A percentile compares a stretch with the other conserved stretches of the same genome.
phyloP scores from a whole-genome alignment of 345 rosid genomes.

The Noccaea bulbosa region DNA sequence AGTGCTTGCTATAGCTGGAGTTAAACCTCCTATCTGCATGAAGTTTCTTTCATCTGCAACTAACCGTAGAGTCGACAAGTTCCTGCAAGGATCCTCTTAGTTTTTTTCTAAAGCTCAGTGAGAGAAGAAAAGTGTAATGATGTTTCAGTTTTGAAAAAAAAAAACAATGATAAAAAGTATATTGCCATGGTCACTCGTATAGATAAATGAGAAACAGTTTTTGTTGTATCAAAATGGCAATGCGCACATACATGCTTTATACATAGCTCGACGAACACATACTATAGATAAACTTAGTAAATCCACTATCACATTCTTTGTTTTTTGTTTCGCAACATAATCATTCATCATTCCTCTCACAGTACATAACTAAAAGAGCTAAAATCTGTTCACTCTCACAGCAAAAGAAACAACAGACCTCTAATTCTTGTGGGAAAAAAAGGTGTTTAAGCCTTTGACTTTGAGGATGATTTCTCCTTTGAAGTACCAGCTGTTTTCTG shows the following conservation, averaged over 20 bases:
- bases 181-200: slow-evolving; percentile 1
- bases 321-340: neutral
- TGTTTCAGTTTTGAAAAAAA: slow-evolving; percentile 29
- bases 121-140: slow-evolving; percentile 22
- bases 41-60: slow-evolving; percentile 70
- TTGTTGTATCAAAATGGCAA: neutral
- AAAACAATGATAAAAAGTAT: slow-evolving; percentile 9
- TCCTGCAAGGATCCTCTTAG: slow-evolving; percentile 43
- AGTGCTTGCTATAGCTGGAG: slow-evolving; percentile 69
- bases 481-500: slow-evolving; percentile 48
- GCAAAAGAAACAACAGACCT: slow-evolving; percentile 25
- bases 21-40: slow-evolving; percentile 84
- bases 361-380: slow-evolving; percentile 18
- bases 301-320: slow-evolving; percentile 3
- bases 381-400: slow-evolving; percentile 24
- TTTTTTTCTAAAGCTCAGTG: slow-evolving; percentile 8
- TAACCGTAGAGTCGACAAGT: slow-evolving; percentile 60
- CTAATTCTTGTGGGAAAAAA: slow-evolving; percentile 1
- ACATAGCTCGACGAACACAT: slow-evolving; percentile 12
- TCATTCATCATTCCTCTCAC: slow-evolving; percentile 21
- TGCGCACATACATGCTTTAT: slow-evolving; percentile 15
- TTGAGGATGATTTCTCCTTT: slow-evolving; percentile 33
- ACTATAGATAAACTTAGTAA: slow-evolving; percentile 2
- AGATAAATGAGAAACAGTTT: slow-evolving; percentile 21
- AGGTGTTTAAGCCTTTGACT: slow-evolving; percentile 18